A percentile compares a stretch with the other conserved stretches of the same genome.
Evolutionary conservation across 1,139 yeast genomes (phyloP).

Genomic region (Diutina mesorugosa): DNA sequence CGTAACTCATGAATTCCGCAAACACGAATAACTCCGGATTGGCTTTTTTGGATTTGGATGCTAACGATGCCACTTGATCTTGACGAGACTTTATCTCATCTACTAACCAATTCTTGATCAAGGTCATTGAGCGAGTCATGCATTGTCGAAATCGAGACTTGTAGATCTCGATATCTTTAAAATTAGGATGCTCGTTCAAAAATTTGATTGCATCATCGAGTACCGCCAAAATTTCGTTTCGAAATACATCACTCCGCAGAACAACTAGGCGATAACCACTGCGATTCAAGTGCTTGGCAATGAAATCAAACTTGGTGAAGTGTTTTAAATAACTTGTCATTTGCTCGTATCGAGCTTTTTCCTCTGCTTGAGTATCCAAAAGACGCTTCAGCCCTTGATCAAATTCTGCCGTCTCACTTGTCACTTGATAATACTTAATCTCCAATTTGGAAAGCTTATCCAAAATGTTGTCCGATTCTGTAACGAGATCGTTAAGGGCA

Average conservation of each 20-base stretch:
- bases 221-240: slow-evolving; percentile 35
- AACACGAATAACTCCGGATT: slow-evolving; percentile 20
- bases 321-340: slow-evolving; percentile 41
- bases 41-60: neutral
- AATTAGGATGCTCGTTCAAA: slow-evolving; percentile 27
- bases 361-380: slow-evolving; percentile 35
- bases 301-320: slow-evolving; percentile 60
- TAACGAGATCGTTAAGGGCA: slow-evolving; percentile 22
- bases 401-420: slow-evolving; percentile 49
- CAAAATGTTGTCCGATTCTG: slow-evolving; percentile 29
- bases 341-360: slow-evolving; percentile 30
- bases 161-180: slow-evolving; percentile 62
- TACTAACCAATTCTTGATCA: slow-evolving; percentile 56
- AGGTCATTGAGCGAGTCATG: slow-evolving; percentile 67
- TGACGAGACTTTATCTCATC: slow-evolving; percentile 29
- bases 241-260: slow-evolving; percentile 28
- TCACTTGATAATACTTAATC: slow-evolving; percentile 39
- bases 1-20: slow-evolving; percentile 32
- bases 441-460: slow-evolving; percentile 30
- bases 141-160: slow-evolving; percentile 71
- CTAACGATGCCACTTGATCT: neutral
- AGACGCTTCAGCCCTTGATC: slow-evolving; percentile 45
- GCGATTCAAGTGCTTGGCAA: slow-evolving; percentile 55
- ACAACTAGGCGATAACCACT: slow-evolving; percentile 51
- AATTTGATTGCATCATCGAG: slow-evolving; percentile 42